Evolutionary conservation across 108 stramenopile genomes (phyloP).

Genomic region (Chaetoceros tenuissimus): DNA sequence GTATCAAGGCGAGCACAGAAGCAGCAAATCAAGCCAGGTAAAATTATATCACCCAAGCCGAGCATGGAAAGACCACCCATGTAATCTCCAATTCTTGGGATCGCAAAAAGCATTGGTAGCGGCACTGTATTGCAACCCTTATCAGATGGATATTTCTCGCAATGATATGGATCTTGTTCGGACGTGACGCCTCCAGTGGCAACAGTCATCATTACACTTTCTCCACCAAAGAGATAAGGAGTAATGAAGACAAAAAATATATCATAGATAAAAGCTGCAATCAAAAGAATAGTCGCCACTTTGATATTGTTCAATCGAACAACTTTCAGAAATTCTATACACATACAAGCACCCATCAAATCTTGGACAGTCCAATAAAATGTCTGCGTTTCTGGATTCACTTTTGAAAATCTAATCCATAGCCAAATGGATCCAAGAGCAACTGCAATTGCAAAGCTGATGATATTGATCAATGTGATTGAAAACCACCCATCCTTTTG

Average conservation of each 20-base stretch:
- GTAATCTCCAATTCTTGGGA: constrained; percentile 75
- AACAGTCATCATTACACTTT: constrained; percentile 73
- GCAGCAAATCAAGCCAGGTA: constrained; percentile 68
- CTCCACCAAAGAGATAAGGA: constrained; percentile 55
- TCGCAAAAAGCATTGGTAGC: constrained; percentile 77
- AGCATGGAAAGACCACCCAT: constrained; percentile 63
- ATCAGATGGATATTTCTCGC: constrained; percentile 64
- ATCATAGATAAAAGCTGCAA: constrained; percentile 82
- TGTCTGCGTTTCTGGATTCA: constrained; percentile 17
- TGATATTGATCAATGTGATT: constrained; percentile 3
- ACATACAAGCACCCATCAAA: constrained; percentile 70
- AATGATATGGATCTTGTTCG: constrained; percentile 36
- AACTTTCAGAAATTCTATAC: constrained; percentile 56
- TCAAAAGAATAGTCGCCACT: constrained; percentile 68
- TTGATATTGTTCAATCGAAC: constrained; percentile 60
- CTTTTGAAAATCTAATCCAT: constrained; percentile 17
- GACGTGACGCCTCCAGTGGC: constrained; percentile 51
- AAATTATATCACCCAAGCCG: constrained; percentile 84
- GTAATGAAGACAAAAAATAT: constrained; percentile 88
- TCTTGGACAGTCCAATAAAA: constrained; percentile 77
- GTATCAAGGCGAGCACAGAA: constrained; percentile 77
- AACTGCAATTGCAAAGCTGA: not conserved
- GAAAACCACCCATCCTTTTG: constrained; percentile 18
- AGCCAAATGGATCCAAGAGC: constrained; percentile 18
- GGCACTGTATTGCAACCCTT: constrained; percentile 41